A percentile compares a stretch with the other conserved stretches of the same genome.
Conservation (phyloP, 1,284 basidiomycete genomes). For the Coniophora puteana region DNA sequence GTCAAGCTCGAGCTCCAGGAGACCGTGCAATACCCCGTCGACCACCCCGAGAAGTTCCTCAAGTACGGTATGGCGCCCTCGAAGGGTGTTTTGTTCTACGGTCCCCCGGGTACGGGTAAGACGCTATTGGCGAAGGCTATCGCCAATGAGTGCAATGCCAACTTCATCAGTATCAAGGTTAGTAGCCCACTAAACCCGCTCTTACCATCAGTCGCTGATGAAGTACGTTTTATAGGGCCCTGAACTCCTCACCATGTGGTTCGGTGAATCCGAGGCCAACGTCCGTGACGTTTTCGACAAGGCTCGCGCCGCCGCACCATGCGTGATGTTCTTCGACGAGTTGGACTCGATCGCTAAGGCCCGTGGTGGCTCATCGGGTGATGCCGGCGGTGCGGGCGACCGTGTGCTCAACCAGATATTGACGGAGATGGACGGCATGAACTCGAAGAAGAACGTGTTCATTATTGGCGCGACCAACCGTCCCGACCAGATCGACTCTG, state of each 20-base stretch:
- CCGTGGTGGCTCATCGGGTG: slow-evolving; percentile 80
- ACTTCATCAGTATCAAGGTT: slow-evolving; percentile 94
- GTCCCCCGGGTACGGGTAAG: slow-evolving; percentile 96
- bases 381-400: slow-evolving; percentile 94
- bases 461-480: slow-evolving; percentile 99
- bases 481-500: slow-evolving; percentile 98
- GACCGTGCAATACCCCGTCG: slow-evolving; percentile 99
- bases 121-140: slow-evolving; percentile 95
- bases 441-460: slow-evolving; percentile 99
- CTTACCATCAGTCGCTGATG: slow-evolving; percentile 2
- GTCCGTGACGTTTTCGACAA: slow-evolving; percentile 99
- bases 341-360: slow-evolving; percentile 98
- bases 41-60: slow-evolving; percentile 99
- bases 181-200: slow-evolving; percentile 12
- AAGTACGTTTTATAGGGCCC: slow-evolving; percentile 66
- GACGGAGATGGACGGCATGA: slow-evolving; percentile 99
- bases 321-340: slow-evolving; percentile 99
- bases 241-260: slow-evolving; percentile 99
- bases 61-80: slow-evolving; percentile 99
- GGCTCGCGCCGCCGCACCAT: slow-evolving; percentile 96
- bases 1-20: slow-evolving; percentile 99
- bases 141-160: slow-evolving; percentile 99
- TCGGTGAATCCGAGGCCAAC: slow-evolving; percentile 99
- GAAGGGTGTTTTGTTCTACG: slow-evolving; percentile 98
- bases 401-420: slow-evolving; percentile 97